Evolutionary conservation across 176 grass and related monocot species (phyloP), one percentile per base, ranked within the genome.

Genomic region (Melocanna baccifera): DNA sequence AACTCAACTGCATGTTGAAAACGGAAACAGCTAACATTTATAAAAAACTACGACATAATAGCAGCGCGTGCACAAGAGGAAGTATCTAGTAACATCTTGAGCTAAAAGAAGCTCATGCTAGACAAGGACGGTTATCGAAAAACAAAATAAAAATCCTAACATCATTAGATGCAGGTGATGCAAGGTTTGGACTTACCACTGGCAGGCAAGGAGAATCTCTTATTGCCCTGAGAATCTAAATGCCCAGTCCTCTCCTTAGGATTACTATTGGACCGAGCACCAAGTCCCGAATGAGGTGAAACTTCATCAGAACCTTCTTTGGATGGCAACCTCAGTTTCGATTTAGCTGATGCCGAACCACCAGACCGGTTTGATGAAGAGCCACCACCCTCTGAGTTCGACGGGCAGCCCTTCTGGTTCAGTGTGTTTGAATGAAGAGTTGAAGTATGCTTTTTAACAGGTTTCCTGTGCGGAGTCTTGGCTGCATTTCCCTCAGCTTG

Each of bases 161-260:
- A 76, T 59, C 32, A 61, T 39, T 67, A 59, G 65, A 86, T 77
- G 51, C 16, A 51, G 37, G 57, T n/a, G 25, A 29, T 83, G 43
- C 40, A 36, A 66, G 39, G 42, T 43, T 43, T 43, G 42, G n/a
- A 81, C 88, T 73, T 81, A 94, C 91, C 87, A 62, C 30, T 88
- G 40, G 26, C 74, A 51, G 96, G 91, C 32, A 95, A 73, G 73
- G 96, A 94, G 67, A 90, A 89, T 85, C 93, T 90, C 79, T 86
- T 97, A 7, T 91, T 86, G 67, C 63, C 87, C 53, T 87, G 87
- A 46, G 78, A 76, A 42, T 87, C 81, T 34, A 87, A 63, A 52
- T 87, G 80, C 18, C 64, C 69, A 51, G 51, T 79, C 64, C 96
- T 91, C 83, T 92, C 96, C 82, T 87, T 95, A 28, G 96, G 93